These are phyloP conservation scores for Vigna reflexopilosa DNA, from an alignment of 306 rosid species.

Conservation along the genomic window DNA sequence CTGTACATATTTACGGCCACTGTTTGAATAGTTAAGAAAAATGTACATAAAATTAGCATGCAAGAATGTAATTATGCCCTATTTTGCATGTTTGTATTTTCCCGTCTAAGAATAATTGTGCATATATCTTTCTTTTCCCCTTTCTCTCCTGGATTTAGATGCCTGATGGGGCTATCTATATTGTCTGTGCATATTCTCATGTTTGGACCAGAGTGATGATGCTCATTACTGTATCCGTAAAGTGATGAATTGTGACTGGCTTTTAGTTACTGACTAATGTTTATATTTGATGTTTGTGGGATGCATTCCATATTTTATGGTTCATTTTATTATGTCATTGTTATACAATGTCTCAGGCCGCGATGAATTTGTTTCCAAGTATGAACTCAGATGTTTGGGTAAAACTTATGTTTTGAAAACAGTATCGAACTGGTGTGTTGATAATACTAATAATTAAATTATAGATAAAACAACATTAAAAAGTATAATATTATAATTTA, in stretches of 20 bases:
- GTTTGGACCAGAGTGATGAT: conserved; percentile 5
- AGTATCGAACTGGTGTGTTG: too few relatives aligned
- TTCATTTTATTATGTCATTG: neutral
- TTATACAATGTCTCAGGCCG: neutral
- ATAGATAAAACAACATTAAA: too few relatives aligned
- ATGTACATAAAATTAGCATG: conserved; percentile 38
- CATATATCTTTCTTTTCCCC: conserved; percentile 6
- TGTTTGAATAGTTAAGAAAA: conserved; percentile 34
- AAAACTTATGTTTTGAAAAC: too few relatives aligned
- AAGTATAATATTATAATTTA: too few relatives aligned
- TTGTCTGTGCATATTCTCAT: conserved; percentile 4
- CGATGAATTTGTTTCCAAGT: neutral
- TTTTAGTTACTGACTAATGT: neutral
- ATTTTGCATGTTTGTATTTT: conserved; percentile 28
- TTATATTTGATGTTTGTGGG: neutral
- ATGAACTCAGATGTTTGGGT: too few relatives aligned
- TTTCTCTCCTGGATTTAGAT: conserved; percentile 13
- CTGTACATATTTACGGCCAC: conserved; percentile 49
- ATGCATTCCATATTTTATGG: neutral
- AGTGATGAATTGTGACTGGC: neutral
- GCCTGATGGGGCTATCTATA: neutral
- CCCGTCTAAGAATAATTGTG: conserved; percentile 17
- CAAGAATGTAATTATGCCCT: conserved; percentile 39
- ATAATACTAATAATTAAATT: too few relatives aligned
- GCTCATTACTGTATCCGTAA: neutral